Conservation (phyloP, 2,329 filamentous ascomycete genomes). For the Samsoniella hepiali region DNA sequence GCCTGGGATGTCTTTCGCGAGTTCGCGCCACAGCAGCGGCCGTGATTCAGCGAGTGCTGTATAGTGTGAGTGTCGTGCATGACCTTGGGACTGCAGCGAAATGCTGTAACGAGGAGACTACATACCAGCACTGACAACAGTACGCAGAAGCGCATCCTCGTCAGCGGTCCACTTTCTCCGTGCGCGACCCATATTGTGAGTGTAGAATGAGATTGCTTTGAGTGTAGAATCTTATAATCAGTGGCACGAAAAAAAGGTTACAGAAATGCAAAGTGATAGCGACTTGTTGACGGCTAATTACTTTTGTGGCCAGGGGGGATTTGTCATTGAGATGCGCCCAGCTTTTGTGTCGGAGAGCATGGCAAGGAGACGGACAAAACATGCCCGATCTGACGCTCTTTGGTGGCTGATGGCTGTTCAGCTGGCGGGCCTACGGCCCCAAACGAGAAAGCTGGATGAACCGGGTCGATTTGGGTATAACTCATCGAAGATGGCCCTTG, state of each 20-base stretch:
- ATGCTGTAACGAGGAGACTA: neutral
- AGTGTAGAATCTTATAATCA: neutral
- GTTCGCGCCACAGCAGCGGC: conserved; percentile 2
- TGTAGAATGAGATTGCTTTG: neutral
- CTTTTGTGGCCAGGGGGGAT: neutral
- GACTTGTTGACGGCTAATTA: neutral
- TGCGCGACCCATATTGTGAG: neutral
- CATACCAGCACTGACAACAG: neutral
- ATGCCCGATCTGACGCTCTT: neutral
- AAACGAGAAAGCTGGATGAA: neutral
- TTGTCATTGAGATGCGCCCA: neutral
- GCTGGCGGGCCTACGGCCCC: neutral
- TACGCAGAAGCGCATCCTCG: neutral
- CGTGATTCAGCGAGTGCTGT: neutral
- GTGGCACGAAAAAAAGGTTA: too few relatives aligned
- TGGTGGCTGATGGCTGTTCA: neutral
- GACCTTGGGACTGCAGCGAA: neutral
- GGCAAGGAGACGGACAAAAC: neutral
- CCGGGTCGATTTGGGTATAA: neutral
- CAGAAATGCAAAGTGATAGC: neutral
- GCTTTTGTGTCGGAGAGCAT: neutral
- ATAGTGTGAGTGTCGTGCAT: neutral
- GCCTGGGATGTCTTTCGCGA: neutral
- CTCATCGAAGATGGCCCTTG: neutral
- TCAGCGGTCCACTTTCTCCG: conserved; percentile 5